phyloP scores from a whole-genome alignment of 116 monocot genomes.

The Trichopus zeylanicus region DNA sequence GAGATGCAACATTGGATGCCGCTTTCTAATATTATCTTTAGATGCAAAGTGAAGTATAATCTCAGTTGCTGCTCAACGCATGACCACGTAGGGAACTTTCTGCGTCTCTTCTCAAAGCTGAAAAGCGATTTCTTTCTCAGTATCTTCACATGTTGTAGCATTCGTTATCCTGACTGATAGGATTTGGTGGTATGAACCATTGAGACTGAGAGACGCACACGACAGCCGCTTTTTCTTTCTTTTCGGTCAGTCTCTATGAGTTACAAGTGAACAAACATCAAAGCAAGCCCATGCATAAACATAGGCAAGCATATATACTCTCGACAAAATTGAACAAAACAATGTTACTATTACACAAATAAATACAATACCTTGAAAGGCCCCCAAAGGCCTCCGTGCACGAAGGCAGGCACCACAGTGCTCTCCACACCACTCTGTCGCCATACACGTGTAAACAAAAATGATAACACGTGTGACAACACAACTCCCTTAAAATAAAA shows the following conservation, averaged over 20 bases:
- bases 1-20: background rate
- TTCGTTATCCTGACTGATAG: no score
- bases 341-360: background rate
- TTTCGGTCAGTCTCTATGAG: no score
- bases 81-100: background rate
- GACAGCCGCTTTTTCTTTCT: no score
- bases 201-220: no score
- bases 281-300: no score
- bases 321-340: background rate
- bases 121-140: no score
- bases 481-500: slow-evolving; percentile 4
- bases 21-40: background rate
- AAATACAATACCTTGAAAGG: slow-evolving; percentile 12
- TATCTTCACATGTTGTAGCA: no score
- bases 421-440: no score
- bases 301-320: background rate
- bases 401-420: no score
- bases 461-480: slow-evolving; percentile 8
- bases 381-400: slow-evolving; percentile 7
- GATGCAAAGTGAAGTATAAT: background rate
- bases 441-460: slow-evolving; percentile 9
- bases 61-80: background rate
- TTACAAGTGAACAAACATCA: no score
- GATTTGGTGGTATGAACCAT: no score
- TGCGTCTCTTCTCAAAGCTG: background rate